phyloP scores from a whole-genome alignment of 2,329 filamentous ascomycete genomes.

The Aspergillus piperis region DNA sequence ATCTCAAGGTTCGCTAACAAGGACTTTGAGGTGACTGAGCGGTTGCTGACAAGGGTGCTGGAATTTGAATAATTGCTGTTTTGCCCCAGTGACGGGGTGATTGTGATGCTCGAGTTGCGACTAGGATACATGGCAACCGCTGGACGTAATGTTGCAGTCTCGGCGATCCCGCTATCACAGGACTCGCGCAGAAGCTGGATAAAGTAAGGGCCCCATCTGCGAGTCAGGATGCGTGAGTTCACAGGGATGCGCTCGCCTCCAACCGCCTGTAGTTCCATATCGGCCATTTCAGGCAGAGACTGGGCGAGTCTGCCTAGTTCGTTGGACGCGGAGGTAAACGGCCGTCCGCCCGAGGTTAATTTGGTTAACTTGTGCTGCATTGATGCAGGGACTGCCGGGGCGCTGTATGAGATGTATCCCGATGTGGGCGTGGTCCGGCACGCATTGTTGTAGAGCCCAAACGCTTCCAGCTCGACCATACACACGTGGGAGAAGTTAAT shows the following conservation, averaged over 20 bases:
- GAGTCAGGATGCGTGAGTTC: constrained; percentile 83
- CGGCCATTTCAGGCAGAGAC: constrained; percentile 77
- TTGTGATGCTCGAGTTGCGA: constrained; percentile 81
- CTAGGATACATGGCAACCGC: constrained; percentile 58
- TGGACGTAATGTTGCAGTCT: constrained; percentile 73
- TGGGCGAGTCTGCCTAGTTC: constrained; percentile 82
- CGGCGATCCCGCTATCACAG: constrained; percentile 67
- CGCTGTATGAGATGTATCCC: constrained; percentile 81
- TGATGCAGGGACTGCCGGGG: constrained; percentile 62
- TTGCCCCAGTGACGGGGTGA: constrained; percentile 62
- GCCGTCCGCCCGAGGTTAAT: constrained; percentile 71
- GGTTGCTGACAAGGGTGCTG: constrained; percentile 42
- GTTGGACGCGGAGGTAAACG: constrained; percentile 74
- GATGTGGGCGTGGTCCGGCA: constrained; percentile 76
- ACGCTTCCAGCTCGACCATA: constrained; percentile 94
- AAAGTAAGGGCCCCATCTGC: constrained; percentile 94
- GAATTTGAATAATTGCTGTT: constrained; percentile 46
- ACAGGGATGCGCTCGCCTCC: constrained; percentile 89
- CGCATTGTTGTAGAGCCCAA: constrained; percentile 96
- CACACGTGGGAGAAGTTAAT: constrained; percentile 98
- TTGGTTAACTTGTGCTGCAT: constrained; percentile 52
- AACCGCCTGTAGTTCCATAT: constrained; percentile 95
- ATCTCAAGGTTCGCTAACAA: constrained; percentile 50
- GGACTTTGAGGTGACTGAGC: constrained; percentile 32
- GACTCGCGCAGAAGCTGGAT: constrained; percentile 86